Conservation (phyloP, 768 basidiomycete genomes). For the Suillus ampliporus region DNA sequence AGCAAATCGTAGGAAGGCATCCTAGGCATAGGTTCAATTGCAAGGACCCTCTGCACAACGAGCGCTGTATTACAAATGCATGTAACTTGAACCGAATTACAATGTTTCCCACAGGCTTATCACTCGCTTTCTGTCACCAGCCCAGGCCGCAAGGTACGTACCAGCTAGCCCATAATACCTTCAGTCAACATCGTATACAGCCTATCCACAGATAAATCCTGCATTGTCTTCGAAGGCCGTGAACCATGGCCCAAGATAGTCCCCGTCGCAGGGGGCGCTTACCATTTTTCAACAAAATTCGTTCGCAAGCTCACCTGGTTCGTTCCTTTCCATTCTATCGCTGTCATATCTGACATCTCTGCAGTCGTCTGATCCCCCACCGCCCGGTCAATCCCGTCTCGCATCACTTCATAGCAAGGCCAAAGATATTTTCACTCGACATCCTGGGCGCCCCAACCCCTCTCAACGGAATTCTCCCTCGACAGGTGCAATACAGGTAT, state of each 20-base stretch:
- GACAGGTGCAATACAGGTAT: not conserved
- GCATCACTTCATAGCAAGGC: not conserved
- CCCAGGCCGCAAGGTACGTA: no score
- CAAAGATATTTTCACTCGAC: not conserved
- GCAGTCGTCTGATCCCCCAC: not conserved
- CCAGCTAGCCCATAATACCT: no score
- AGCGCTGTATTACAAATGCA: no score
- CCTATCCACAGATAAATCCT: no score
- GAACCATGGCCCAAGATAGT: not conserved
- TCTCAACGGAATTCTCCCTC: not conserved
- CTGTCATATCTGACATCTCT: not conserved
- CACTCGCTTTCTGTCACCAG: no score
- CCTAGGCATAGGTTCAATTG: no score
- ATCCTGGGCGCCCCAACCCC: not conserved
- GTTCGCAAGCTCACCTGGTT: not conserved
- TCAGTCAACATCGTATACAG: no score
- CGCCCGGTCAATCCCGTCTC: not conserved
- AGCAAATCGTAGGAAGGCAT: no score
- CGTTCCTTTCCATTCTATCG: not conserved
- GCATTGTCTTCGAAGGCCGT: not conserved
- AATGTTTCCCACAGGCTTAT: no score
- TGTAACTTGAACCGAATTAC: no score
- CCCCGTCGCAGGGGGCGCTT: not conserved
- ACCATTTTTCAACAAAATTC: not conserved
- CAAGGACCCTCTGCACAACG: no score